Percentiles rank a stretch among this genome's conserved stretches.
phyloP scores from a whole-genome alignment of 495 filamentous ascomycete genomes.

The Penicillium simplicissimum region DNA sequence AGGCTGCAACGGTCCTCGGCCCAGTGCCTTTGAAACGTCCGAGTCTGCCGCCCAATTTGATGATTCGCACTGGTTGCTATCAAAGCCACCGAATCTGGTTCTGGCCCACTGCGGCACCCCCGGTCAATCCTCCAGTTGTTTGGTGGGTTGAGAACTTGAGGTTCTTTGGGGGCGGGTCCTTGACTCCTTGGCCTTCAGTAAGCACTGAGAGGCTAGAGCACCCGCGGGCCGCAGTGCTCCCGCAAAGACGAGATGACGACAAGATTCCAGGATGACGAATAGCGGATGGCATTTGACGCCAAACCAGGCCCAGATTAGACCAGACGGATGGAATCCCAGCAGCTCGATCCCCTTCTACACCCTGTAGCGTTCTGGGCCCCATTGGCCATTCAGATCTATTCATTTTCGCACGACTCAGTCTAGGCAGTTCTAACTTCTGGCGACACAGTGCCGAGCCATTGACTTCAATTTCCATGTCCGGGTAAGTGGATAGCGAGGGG shows the following conservation, averaged over 20 bases:
- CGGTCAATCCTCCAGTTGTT: neutral
- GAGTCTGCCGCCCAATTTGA: neutral
- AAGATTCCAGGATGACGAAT: neutral
- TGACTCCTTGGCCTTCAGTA: neutral
- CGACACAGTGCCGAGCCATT: neutral
- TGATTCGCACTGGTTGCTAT: neutral
- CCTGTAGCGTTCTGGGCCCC: neutral
- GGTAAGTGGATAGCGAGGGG: slow-evolving; percentile 7
- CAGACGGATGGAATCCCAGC: neutral
- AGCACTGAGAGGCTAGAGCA: neutral
- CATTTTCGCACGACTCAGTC: neutral
- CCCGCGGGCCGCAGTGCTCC: neutral
- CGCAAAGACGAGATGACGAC: neutral
- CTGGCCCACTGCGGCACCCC: slow-evolving; percentile 2
- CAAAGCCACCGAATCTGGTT: neutral
- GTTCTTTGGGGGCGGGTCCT: neutral
- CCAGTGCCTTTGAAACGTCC: slow-evolving; percentile 3
- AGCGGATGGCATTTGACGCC: slow-evolving; percentile 1
- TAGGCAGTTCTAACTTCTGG: slow-evolving; percentile 4
- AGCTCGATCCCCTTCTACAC: neutral
- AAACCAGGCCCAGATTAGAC: neutral
- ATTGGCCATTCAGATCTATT: slow-evolving; percentile 13
- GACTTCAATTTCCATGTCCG: neutral
- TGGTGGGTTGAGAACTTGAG: too few species aligned
- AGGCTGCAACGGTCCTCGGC: neutral